Conservation (phyloP, 2,329 filamentous ascomycete genomes). For the Lasiodiplodia hormozganensis region DNA sequence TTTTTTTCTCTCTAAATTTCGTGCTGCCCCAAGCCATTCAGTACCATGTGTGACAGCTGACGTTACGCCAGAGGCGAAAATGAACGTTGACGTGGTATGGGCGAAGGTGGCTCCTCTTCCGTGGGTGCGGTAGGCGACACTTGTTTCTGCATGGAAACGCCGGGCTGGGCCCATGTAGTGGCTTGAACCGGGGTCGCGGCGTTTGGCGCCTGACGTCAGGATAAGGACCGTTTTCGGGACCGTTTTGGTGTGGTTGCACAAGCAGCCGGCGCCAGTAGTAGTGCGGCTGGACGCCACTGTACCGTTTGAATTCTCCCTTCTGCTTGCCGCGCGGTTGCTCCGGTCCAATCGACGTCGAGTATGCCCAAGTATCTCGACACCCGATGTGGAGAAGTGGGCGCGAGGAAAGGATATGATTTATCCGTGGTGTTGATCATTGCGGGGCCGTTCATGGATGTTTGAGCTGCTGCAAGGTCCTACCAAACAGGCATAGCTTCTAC, state of each 20-base stretch:
- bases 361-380: background rate
- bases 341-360: background rate
- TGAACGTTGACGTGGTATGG: too few species aligned
- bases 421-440: background rate
- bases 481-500: too few species aligned
- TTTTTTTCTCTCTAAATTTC: too few species aligned
- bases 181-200: background rate
- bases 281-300: background rate
- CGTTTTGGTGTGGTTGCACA: constrained; percentile 11
- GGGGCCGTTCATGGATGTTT: background rate
- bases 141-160: background rate
- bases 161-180: background rate
- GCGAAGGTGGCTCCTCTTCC: background rate
- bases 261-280: background rate
- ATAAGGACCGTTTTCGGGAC: constrained; percentile 10
- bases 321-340: constrained; percentile 10
- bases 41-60: too few species aligned
- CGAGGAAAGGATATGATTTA: background rate
- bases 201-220: constrained; percentile 18
- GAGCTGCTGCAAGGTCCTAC: background rate
- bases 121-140: background rate
- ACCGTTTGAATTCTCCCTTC: background rate
- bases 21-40: too few species aligned
- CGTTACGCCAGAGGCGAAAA: too few species aligned
- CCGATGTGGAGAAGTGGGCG: background rate